Conservation (phyloP, 441 rosid genomes). For the Syzygium syzygioides region DNA sequence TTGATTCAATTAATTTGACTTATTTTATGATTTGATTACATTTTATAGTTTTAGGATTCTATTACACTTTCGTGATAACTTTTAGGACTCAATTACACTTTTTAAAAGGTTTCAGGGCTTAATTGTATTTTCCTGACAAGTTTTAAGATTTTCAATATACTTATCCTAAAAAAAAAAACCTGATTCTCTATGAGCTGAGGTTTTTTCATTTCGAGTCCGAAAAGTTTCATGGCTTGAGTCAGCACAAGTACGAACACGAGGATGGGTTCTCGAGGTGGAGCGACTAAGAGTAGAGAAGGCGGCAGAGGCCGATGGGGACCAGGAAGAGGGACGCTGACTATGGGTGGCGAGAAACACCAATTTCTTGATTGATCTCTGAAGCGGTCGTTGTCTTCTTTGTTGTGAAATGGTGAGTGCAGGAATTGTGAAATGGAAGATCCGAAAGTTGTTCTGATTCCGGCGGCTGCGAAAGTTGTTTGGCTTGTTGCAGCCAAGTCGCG, state of each 20-base stretch:
- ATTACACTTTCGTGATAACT: too few species aligned
- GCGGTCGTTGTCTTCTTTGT: neutral
- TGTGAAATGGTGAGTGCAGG: neutral
- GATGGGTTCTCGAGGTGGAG: slow-evolving; percentile 42
- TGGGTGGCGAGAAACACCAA: slow-evolving; percentile 38
- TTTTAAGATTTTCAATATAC: too few species aligned
- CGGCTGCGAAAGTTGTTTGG: neutral
- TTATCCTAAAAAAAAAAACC: too few species aligned
- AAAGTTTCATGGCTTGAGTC: slow-evolving; percentile 41
- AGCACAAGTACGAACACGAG: neutral
- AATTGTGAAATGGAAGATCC: neutral
- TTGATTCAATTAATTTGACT: too few species aligned
- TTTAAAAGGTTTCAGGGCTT: too few species aligned
- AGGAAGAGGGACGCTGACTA: slow-evolving; percentile 36
- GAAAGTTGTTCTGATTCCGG: neutral
- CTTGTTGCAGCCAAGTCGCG: neutral
- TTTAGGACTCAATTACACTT: too few species aligned
- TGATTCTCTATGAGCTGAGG: neutral
- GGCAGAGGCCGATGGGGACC: slow-evolving; percentile 37
- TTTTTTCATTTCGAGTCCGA: slow-evolving; percentile 27
- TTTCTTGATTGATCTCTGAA: neutral
- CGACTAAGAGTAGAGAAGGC: slow-evolving; percentile 36
- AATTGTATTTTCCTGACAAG: too few species aligned
- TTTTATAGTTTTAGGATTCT: too few species aligned
- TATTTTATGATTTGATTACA: too few species aligned